A percentile compares a stretch with the other conserved stretches of the same genome.
Conservation (phyloP, 2,329 filamentous ascomycete species). For the Grosmannia serpens region DNA sequence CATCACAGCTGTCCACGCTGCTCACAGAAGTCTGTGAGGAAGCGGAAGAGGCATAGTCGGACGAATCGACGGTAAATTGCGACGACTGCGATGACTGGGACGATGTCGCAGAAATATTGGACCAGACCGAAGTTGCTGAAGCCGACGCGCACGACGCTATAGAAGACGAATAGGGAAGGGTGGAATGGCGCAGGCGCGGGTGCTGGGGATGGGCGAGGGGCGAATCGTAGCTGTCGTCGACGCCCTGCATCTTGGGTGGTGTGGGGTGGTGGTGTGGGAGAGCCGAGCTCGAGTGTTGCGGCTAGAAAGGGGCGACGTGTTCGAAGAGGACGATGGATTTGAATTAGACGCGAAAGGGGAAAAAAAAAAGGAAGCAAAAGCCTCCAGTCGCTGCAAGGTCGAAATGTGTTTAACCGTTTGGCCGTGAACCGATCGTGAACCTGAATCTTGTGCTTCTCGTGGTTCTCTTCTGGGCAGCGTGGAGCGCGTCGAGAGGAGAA, state of each 20-base stretch:
- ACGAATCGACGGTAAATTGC: constrained; percentile 2
- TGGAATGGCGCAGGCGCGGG: constrained; percentile 29
- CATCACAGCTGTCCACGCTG: constrained; percentile 6
- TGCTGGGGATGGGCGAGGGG: constrained; percentile 31
- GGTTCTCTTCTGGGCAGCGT: constrained; percentile 3
- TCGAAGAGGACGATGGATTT: constrained; percentile 1
- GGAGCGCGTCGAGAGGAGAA: not conserved
- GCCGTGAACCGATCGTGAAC: constrained; percentile 12
- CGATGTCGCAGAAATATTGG: constrained; percentile 38
- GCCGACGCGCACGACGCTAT: constrained; percentile 66
- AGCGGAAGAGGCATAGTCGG: constrained; percentile 15
- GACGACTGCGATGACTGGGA: constrained; percentile 7
- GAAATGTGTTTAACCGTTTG: constrained; percentile 9
- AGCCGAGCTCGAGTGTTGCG: not conserved
- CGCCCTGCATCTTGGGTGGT: constrained; percentile 44
- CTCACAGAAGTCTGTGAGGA: constrained; percentile 11
- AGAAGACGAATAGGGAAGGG: constrained; percentile 52
- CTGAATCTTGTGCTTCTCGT: constrained; percentile 11
- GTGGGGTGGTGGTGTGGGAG: constrained; percentile 4
- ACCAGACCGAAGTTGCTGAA: constrained; percentile 69
- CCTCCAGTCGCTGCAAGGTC: constrained; percentile 14
- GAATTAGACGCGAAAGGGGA: constrained; percentile 11
- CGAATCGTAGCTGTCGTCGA: constrained; percentile 39
- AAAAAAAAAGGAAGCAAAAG: constrained; percentile 8
- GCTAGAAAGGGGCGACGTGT: constrained; percentile 2